Evolutionary conservation across 129 eudicot species (phyloP), one percentile per base, ranked within the genome.

Genomic region (Centaurea solstitialis): DNA sequence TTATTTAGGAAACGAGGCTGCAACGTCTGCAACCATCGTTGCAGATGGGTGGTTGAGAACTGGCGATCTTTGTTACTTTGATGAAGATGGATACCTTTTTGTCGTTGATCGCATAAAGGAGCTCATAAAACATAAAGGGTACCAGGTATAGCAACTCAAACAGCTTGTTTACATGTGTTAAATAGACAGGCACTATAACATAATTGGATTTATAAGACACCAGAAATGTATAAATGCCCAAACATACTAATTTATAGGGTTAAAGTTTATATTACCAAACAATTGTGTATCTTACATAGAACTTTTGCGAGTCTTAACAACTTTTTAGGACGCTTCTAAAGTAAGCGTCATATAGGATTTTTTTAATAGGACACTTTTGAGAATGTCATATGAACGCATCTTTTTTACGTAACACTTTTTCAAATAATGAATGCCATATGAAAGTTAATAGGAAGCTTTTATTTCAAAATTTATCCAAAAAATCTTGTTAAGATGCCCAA

Each of bases 91-190:
- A 3, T 86, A 70, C 74, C 79, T 93, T 30, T 89, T 83, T 72
- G 73, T 93, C n/a, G 92, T 93, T 26, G 98, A 89, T 73, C 47
- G 96, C 47, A 82, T 90, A 64, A 93, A 89, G 79, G 98, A 93
- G 82, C 90, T 93, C 64, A 93, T 93, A 68, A 93, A 93, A 86
- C 89, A 93, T 73, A 90, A 93, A 8, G 93, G 98, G 23, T 93
- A 79, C 81, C 96, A 93, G 96, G 97, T 91, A 73, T 43, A 2
- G 41, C 38, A 7, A 39, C 35, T 74, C 33, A 15, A 64, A 35
- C 50, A 73, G 43, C 38, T 68, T 74, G 20, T 50, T 50, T 35
- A 70, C 37, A 12, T 26, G 45, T 61, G 38, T 70, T 69, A n/a
- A 11, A 43, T 45, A 67, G 59, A 81, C 30, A 6, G 28, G 28